phyloP scores from a whole-genome alignment of 345 rosid species.

The Kernera saxatilis region DNA sequence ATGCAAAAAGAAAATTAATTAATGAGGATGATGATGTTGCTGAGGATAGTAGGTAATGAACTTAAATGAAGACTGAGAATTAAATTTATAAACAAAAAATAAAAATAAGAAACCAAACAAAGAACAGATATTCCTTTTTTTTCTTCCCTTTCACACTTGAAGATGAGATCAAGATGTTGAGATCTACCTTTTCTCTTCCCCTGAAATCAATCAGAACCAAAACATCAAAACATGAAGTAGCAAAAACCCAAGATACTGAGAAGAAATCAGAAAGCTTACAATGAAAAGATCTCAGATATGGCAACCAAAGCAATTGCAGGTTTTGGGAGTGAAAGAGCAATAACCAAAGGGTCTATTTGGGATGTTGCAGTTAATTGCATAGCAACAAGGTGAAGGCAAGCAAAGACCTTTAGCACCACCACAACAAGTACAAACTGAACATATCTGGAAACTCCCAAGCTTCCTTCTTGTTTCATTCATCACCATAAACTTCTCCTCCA shows the following conservation, averaged over 20 bases:
- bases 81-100: constrained; percentile 25
- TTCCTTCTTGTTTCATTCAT: constrained; percentile 76
- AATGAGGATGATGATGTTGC: constrained; percentile 30
- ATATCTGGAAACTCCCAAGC: constrained; percentile 79
- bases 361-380: constrained; percentile 93
- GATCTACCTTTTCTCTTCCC: neutral
- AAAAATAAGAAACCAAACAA: constrained; percentile 50
- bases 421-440: constrained; percentile 94
- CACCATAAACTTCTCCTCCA: constrained; percentile 59
- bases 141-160: constrained; percentile 37
- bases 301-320: constrained; percentile 95
- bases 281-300: constrained; percentile 43
- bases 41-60: constrained; percentile 25
- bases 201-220: neutral
- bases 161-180: constrained; percentile 28
- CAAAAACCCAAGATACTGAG: neutral
- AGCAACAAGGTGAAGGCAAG: constrained; percentile 90
- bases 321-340: constrained; percentile 93
- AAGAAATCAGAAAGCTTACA: constrained; percentile 2
- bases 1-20: constrained; percentile 7
- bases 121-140: constrained; percentile 45
- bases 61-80: constrained; percentile 13
- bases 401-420: constrained; percentile 81
- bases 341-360: constrained; percentile 95
- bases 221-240: neutral